phyloP scores from a whole-genome alignment of 768 basidiomycete species.

The Gymnopilus dilepis region DNA sequence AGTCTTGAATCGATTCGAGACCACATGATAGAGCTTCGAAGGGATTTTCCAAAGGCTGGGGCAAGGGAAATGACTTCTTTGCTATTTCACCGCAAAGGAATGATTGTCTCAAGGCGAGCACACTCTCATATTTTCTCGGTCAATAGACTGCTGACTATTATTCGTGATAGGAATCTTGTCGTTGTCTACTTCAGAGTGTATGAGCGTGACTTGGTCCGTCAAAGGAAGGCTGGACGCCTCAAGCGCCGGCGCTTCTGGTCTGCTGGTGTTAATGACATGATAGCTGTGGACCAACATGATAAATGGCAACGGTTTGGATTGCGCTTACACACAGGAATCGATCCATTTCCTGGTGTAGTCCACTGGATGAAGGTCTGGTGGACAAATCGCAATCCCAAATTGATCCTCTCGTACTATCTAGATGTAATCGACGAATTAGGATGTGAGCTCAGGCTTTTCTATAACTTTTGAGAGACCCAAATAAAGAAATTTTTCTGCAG shows the following conservation, averaged over 20 bases:
- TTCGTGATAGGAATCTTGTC: constrained; percentile 25
- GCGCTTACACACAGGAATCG: constrained; percentile 31
- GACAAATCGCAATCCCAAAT: constrained; percentile 35
- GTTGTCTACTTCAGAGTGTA: constrained; percentile 12
- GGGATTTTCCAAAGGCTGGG: neutral
- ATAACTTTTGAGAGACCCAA: too few species aligned
- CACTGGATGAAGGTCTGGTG: constrained; percentile 40
- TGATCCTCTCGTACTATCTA: constrained; percentile 37
- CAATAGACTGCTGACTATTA: constrained; percentile 24
- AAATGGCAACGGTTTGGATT: constrained; percentile 46
- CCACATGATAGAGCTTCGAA: neutral
- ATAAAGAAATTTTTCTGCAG: too few species aligned
- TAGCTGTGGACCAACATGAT: constrained; percentile 46
- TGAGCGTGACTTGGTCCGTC: constrained; percentile 28
- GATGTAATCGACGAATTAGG: neutral
- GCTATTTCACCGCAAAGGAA: neutral
- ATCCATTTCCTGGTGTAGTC: constrained; percentile 35
- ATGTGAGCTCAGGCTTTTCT: too few species aligned
- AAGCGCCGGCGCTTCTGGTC: constrained; percentile 33
- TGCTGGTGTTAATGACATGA: constrained; percentile 44
- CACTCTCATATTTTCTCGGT: neutral
- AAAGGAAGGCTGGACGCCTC: constrained; percentile 9
- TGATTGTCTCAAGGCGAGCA: neutral
- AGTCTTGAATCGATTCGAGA: constrained; percentile 1
- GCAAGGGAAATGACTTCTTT: neutral